phyloP scores from a whole-genome alignment of 306 rosid species.

The Corylus avellana region DNA sequence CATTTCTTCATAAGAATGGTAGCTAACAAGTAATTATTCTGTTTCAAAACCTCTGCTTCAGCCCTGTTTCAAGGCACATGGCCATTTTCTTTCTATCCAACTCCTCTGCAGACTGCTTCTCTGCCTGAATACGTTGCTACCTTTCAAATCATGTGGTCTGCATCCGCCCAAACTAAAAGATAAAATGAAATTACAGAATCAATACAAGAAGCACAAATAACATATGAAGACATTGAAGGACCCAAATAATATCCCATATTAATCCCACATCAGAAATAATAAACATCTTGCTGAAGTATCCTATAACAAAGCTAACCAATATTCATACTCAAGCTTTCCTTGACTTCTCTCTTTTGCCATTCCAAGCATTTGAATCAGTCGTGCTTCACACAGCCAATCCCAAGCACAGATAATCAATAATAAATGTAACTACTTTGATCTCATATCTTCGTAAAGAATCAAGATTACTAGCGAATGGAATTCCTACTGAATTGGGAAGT shows the following conservation, averaged over 20 bases:
- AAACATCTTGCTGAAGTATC: not conserved
- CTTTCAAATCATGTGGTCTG: too few species aligned
- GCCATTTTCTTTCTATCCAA: too few species aligned
- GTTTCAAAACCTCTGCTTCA: too few species aligned
- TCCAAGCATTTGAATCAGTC: too few species aligned
- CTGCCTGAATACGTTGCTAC: slow-evolving; percentile 53
- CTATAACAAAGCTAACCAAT: not conserved
- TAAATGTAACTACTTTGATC: slow-evolving; percentile 32
- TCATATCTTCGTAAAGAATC: slow-evolving; percentile 35
- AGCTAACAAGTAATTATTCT: too few species aligned
- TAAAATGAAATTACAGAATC: too few species aligned
- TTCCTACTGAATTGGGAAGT: slow-evolving; percentile 19
- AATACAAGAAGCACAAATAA: too few species aligned
- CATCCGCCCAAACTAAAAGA: too few species aligned
- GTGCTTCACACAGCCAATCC: too few species aligned
- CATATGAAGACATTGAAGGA: not conserved
- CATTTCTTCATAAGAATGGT: too few species aligned
- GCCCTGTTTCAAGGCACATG: too few species aligned
- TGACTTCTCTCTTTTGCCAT: not conserved
- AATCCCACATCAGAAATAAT: not conserved
- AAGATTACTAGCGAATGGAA: slow-evolving; percentile 27
- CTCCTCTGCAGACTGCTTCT: slow-evolving; percentile 91
- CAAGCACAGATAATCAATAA: slow-evolving; percentile 13
- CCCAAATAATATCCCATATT: not conserved
- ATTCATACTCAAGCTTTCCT: not conserved